Evolutionary conservation across 495 filamentous ascomycete genomes (phyloP).

Genomic region (Aspergillus nidulans): DNA sequence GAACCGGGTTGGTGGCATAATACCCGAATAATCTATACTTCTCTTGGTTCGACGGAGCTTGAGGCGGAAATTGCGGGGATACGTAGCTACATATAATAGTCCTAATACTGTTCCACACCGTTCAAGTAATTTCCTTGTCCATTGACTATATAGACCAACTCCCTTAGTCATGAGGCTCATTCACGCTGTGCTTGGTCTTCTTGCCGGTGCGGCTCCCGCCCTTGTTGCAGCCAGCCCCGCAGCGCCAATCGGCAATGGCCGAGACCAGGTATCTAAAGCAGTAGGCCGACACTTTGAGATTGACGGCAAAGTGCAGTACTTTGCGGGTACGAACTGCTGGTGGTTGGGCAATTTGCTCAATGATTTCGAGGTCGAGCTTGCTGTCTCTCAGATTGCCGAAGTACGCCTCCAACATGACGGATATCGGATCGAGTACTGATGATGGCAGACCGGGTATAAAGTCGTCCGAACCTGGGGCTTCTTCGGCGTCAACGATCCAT

Average conservation of each 20-base stretch:
- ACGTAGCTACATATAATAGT: too few species aligned
- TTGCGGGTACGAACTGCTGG: slow-evolving; percentile 69
- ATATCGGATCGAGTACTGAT: too few species aligned
- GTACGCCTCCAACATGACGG: neutral
- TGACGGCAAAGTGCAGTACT: slow-evolving; percentile 57
- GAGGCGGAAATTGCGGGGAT: neutral
- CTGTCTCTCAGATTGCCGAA: slow-evolving; percentile 24
- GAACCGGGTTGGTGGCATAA: neutral
- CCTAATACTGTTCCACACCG: too few species aligned
- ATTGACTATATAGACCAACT: neutral
- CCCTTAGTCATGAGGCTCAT: neutral
- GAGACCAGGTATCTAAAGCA: slow-evolving; percentile 5
- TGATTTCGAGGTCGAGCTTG: slow-evolving; percentile 54
- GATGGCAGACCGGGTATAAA: slow-evolving; percentile 54
- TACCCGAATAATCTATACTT: neutral
- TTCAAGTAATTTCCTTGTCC: too few species aligned
- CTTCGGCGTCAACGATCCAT: slow-evolving; percentile 52
- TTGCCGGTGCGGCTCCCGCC: neutral
- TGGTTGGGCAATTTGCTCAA: slow-evolving; percentile 66
- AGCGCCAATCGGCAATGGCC: neutral
- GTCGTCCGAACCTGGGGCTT: slow-evolving; percentile 71
- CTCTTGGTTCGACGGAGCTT: neutral
- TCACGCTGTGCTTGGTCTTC: neutral
- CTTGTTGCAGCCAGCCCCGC: neutral
- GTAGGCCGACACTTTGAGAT: slow-evolving; percentile 55